phyloP scores from a whole-genome alignment of 2,329 filamentous ascomycete genomes.

The Verticillium dahliae region DNA sequence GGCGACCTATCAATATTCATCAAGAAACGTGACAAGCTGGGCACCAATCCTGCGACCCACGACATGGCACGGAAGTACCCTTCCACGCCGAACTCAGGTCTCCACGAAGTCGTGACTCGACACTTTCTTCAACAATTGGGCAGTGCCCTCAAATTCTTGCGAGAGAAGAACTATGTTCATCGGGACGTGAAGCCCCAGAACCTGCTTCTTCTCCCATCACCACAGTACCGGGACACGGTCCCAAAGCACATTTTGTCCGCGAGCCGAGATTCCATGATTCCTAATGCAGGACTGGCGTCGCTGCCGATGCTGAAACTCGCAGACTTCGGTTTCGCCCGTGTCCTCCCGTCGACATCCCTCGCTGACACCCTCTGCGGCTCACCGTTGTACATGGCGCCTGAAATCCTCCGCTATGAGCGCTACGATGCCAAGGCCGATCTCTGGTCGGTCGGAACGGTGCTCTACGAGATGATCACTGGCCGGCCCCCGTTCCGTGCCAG shows the following conservation, averaged over 20 bases:
- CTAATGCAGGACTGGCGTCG: conserved; percentile 72
- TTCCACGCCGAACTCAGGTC: conserved; percentile 71
- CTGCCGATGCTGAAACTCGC: conserved; percentile 86
- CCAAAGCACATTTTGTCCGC: conserved; percentile 67
- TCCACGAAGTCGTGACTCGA: conserved; percentile 92
- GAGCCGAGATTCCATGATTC: conserved; percentile 74
- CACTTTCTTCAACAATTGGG: conserved; percentile 95
- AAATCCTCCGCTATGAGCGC: conserved; percentile 78
- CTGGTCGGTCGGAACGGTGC: conserved; percentile 80
- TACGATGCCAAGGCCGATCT: conserved; percentile 74
- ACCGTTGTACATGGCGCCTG: conserved; percentile 76
- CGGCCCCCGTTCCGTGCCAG: conserved; percentile 85
- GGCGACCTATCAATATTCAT: conserved; percentile 94
- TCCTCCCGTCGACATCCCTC: conserved; percentile 76
- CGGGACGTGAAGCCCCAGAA: conserved; percentile 98
- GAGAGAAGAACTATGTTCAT: conserved; percentile 82
- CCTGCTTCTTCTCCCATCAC: conserved; percentile 78
- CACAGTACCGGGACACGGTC: conserved; percentile 58
- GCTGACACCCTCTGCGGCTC: conserved; percentile 76
- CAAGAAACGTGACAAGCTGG: conserved; percentile 80
- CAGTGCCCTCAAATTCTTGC: conserved; percentile 84
- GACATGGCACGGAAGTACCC: conserved; percentile 95
- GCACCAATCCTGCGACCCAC: conserved; percentile 71
- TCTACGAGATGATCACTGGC: conserved; percentile 79
- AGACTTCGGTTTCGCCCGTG: conserved; percentile 80